phyloP scores from a whole-genome alignment of 164 flowering plant genomes.

The Dillenia turbinata region DNA sequence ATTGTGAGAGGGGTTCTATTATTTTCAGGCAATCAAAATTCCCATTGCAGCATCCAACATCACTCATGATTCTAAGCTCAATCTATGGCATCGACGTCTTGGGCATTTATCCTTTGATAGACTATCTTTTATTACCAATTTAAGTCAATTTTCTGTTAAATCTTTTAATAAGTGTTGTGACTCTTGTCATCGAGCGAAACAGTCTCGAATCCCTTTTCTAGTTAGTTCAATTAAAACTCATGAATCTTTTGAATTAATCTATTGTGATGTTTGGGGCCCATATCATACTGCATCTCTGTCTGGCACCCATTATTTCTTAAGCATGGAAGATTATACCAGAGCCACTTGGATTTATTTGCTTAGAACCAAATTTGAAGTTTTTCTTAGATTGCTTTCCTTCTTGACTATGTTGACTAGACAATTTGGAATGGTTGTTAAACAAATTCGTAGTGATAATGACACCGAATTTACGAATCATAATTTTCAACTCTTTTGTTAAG shows the following conservation, averaged over 20 bases:
- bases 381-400: background rate
- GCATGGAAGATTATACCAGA: constrained; percentile 8
- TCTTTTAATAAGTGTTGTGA: background rate
- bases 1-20: constrained; percentile 5
- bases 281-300: background rate
- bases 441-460: constrained; percentile 6
- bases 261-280: constrained; percentile 15
- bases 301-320: constrained; percentile 4
- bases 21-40: background rate
- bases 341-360: too few species aligned
- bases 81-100: background rate
- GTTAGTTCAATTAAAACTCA: background rate
- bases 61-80: background rate
- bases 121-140: background rate
- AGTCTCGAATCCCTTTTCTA: background rate
- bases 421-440: background rate
- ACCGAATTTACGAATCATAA: background rate
- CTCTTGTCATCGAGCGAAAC: background rate
- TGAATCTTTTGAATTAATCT: background rate
- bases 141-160: background rate
- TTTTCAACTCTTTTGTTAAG: background rate
- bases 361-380: background rate
- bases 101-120: background rate
- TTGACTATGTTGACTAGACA: background rate
- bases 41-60: background rate